Percentiles rank a stretch among this genome's conserved stretches.
phyloP scores from a whole-genome alignment of 768 basidiomycete species.

The Auricularia auricula-judae region DNA sequence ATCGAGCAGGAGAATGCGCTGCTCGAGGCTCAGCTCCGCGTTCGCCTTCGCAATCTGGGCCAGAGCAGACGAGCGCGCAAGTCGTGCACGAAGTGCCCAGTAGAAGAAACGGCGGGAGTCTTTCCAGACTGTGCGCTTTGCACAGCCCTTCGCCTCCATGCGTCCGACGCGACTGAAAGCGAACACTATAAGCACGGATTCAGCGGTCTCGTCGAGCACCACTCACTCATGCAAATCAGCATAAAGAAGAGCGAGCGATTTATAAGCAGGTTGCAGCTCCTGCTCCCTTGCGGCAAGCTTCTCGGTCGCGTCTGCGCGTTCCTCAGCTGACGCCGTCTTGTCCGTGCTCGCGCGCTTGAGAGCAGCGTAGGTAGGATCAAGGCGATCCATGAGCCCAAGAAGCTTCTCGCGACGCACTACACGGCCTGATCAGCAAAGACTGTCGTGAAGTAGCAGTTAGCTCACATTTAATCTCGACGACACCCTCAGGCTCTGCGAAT shows the following conservation, averaged over 20 bases:
- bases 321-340: constrained; percentile 55
- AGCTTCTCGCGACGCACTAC: constrained; percentile 86
- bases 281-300: constrained; percentile 68
- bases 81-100: constrained; percentile 81
- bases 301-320: constrained; percentile 57
- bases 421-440: constrained; percentile 4
- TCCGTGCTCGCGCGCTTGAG: constrained; percentile 79
- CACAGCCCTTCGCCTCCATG: constrained; percentile 97
- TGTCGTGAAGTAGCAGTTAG: not conserved
- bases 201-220: not conserved
- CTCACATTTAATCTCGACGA: constrained; percentile 81
- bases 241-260: constrained; percentile 86
- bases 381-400: constrained; percentile 79
- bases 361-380: constrained; percentile 72
- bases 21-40: constrained; percentile 57
- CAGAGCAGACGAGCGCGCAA: constrained; percentile 57
- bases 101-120: constrained; percentile 84
- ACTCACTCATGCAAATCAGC: constrained; percentile 94
- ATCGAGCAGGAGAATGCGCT: constrained; percentile 53
- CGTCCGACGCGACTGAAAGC: constrained; percentile 73
- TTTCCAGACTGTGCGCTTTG: constrained; percentile 79
- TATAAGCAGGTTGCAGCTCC: constrained; percentile 78
- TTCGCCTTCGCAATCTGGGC: constrained; percentile 55
- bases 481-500: constrained; percentile 81
- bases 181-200: not conserved